Evolutionary conservation across 768 basidiomycete genomes (phyloP), one percentile per base, ranked within the genome.

Genomic region (Boletales sp.): DNA sequence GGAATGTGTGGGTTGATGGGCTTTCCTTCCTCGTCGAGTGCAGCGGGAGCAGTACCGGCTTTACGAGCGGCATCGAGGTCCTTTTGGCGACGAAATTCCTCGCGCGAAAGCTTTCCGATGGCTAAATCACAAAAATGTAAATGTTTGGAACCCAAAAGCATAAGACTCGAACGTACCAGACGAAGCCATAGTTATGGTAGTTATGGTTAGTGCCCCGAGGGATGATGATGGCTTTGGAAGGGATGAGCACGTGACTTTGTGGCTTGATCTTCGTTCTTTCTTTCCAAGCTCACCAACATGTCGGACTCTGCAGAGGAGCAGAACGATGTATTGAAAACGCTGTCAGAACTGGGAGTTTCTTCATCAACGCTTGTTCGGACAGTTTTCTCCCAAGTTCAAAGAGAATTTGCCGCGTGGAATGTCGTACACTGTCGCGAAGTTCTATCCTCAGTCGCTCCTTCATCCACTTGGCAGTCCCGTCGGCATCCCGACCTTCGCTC

Each of bases 1-100:
- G 96, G 96, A 73, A 99, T 98, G 70, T 99, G 96, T 32, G 96
- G 96, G 63, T 98, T 99, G 73, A 99, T 98, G 44, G 93, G 84
- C 62, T 81, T 85, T 45, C 96, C 96, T 68, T 96, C 87, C 68
- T 93, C 90, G 64, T 99, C 96, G 31, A 96, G 76, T 30, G 93
- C 94, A 21, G 95, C 92, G 18, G 94, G 91, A 12, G 94, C 96
- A 10, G 95, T 98, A 70, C 96, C 95, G 34, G 95, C 96, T 74
- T 97, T 98, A 48, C 95, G 89, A 51, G 95, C 95, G 5, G 95
- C 95, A 70, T 97, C 95, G 49, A 98, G 83, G 67, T 97, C 95
- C 70, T 96, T 96, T 70, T 95, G 90, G 21, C 91, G 82, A 41
- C 94, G 82, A 64, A 91, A 95, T 66, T 97, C 94, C 69, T 96